Conservation (phyloP, 192 early-diverging fungal species). For the Umbelopsis sp. region DNA sequence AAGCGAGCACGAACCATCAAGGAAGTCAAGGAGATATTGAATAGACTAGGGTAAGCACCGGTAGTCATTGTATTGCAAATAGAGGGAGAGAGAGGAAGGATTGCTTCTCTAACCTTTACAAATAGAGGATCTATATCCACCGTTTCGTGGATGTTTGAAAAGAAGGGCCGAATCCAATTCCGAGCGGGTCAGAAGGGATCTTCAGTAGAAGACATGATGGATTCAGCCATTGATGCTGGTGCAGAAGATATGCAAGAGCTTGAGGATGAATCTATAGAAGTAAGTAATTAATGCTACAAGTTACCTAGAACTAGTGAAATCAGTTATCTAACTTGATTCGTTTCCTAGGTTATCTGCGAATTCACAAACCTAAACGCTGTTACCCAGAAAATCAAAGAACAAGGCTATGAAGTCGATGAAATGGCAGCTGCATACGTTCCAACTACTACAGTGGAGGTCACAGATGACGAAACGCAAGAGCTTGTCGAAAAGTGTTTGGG, state of each 20-base stretch:
- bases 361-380: conserved; percentile 52
- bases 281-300: neutral
- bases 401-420: conserved; percentile 56
- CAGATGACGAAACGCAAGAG: conserved; percentile 46
- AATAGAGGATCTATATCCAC: conserved; percentile 60
- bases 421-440: conserved; percentile 61
- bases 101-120: neutral
- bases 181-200: conserved; percentile 37
- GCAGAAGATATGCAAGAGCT: conserved; percentile 62
- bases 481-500: conserved; percentile 51
- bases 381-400: conserved; percentile 40
- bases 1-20: conserved; percentile 67
- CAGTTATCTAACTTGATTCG: no score
- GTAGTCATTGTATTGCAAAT: no score
- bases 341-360: conserved; percentile 48
- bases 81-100: no score
- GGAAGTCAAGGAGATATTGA: conserved; percentile 62
- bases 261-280: conserved; percentile 49
- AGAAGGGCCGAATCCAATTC: conserved; percentile 63
- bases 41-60: conserved; percentile 40
- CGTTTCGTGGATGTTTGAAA: conserved; percentile 71
- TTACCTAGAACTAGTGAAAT: no score
- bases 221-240: conserved; percentile 59
- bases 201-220: conserved; percentile 58
- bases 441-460: conserved; percentile 42